Evolutionary conservation across 2,329 filamentous ascomycete species (phyloP).

Genomic region (Xylariaceae sp.): DNA sequence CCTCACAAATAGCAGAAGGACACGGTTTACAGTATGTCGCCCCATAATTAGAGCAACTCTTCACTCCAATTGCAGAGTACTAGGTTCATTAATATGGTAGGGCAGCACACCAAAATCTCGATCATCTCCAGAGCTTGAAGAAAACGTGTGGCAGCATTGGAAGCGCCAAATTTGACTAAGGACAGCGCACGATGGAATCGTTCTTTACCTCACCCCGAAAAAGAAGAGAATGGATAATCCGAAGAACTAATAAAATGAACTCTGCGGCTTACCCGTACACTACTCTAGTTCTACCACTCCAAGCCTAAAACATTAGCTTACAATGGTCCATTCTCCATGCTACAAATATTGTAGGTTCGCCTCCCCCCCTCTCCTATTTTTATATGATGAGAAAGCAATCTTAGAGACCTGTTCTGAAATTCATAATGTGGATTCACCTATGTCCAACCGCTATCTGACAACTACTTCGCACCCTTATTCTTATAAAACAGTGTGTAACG

Average conservation of each 20-base stretch:
- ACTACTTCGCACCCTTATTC: neutral
- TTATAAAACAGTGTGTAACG: conserved; percentile 1
- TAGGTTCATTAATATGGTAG: conserved; percentile 43
- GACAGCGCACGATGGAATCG: conserved; percentile 75
- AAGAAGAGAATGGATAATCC: conserved; percentile 52
- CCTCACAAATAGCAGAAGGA: too few relatives aligned
- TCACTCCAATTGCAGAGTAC: conserved; percentile 32
- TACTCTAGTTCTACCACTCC: too few relatives aligned
- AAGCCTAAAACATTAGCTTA: too few relatives aligned
- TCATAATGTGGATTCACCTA: conserved; percentile 71
- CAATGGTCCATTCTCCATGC: too few relatives aligned
- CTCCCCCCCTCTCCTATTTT: conserved; percentile 44
- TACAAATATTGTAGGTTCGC: conserved; percentile 52
- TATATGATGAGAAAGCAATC: conserved; percentile 74
- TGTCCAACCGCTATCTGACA: conserved; percentile 88
- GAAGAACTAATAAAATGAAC: conserved; percentile 15
- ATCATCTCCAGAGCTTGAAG: conserved; percentile 76
- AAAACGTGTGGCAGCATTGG: conserved; percentile 85
- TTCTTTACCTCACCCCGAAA: conserved; percentile 69
- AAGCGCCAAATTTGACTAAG: conserved; percentile 75
- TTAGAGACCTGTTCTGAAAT: conserved; percentile 86
- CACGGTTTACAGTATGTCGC: too few relatives aligned
- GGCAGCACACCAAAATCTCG: conserved; percentile 72
- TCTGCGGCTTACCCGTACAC: too few relatives aligned
- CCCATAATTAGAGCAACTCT: neutral